phyloP scores from a whole-genome alignment of 768 basidiomycete species.

The Basidioascus undulatus region DNA sequence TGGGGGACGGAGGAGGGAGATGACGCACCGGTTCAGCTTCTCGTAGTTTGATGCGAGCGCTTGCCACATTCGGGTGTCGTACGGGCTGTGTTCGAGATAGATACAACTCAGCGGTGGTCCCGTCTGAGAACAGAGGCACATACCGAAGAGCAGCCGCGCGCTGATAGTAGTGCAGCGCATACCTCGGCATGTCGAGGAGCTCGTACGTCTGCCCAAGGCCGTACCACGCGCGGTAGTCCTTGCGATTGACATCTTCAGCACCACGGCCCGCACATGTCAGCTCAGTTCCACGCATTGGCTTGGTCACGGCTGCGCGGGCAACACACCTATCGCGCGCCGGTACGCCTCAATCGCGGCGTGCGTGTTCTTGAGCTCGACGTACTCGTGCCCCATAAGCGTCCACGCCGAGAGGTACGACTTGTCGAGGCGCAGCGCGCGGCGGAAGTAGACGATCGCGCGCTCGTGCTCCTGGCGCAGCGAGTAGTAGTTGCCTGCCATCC shows the following conservation, averaged over 20 bases:
- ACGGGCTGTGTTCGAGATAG: slow-evolving; percentile 34
- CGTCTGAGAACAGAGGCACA: slow-evolving; percentile 7
- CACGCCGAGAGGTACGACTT: slow-evolving; percentile 86
- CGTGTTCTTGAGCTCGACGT: slow-evolving; percentile 95
- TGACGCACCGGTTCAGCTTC: slow-evolving; percentile 51
- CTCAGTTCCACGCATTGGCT: neutral
- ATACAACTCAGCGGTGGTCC: neutral
- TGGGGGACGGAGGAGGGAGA: neutral
- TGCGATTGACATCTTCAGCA: slow-evolving; percentile 61
- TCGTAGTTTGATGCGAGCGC: slow-evolving; percentile 85
- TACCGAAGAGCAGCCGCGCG: slow-evolving; percentile 78
- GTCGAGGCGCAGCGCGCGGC: slow-evolving; percentile 81
- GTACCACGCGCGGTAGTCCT: slow-evolving; percentile 96
- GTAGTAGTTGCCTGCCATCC: slow-evolving; percentile 89
- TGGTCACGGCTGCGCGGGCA: neutral
- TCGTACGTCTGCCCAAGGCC: slow-evolving; percentile 97
- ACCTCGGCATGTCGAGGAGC: slow-evolving; percentile 84
- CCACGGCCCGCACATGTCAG: neutral
- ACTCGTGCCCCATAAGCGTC: slow-evolving; percentile 98
- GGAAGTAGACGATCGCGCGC: slow-evolving; percentile 86
- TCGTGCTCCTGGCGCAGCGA: slow-evolving; percentile 81
- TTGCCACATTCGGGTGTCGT: slow-evolving; percentile 89
- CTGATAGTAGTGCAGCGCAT: slow-evolving; percentile 88
- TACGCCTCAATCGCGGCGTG: slow-evolving; percentile 98
- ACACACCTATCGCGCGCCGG: slow-evolving; percentile 72